Evolutionary conservation across 345 rosid genomes (phyloP).

Genomic region (Anacardium occidentale): DNA sequence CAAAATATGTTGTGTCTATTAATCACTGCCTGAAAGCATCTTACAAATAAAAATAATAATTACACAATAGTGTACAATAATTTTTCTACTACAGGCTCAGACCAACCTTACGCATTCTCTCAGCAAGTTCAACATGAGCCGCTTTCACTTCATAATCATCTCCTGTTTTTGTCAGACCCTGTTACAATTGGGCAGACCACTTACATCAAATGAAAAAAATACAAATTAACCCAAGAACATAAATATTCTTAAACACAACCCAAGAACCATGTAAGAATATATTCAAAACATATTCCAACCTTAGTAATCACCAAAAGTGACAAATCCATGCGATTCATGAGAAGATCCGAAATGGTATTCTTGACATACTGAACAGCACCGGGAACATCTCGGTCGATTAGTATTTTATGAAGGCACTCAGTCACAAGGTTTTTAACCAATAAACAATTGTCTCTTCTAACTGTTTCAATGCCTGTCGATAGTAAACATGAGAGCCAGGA

Average conservation of each 20-base stretch:
- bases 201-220: neutral
- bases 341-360: constrained; percentile 90
- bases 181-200: constrained; percentile 26
- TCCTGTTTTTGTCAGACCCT: constrained; percentile 95
- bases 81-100: constrained; percentile 6
- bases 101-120: constrained; percentile 97
- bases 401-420: constrained; percentile 89
- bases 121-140: constrained; percentile 97
- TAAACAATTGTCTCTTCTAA: constrained; percentile 95
- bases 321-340: constrained; percentile 95
- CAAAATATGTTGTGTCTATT: neutral
- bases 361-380: constrained; percentile 90
- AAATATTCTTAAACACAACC: constrained; percentile 8
- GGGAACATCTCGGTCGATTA: constrained; percentile 80
- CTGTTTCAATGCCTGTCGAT: constrained; percentile 90
- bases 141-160: constrained; percentile 95
- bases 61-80: no score
- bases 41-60: no score
- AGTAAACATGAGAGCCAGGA: constrained; percentile 14
- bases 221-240: neutral
- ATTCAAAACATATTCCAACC: constrained; percentile 42
- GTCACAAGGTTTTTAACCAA: constrained; percentile 89
- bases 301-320: constrained; percentile 96
- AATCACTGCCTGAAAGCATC: neutral
- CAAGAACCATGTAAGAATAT: constrained; percentile 19